A percentile compares a stretch with the other conserved stretches of the same genome.
phyloP scores from a whole-genome alignment of 148 eudicot species.

The Amaranthus cruentus region DNA sequence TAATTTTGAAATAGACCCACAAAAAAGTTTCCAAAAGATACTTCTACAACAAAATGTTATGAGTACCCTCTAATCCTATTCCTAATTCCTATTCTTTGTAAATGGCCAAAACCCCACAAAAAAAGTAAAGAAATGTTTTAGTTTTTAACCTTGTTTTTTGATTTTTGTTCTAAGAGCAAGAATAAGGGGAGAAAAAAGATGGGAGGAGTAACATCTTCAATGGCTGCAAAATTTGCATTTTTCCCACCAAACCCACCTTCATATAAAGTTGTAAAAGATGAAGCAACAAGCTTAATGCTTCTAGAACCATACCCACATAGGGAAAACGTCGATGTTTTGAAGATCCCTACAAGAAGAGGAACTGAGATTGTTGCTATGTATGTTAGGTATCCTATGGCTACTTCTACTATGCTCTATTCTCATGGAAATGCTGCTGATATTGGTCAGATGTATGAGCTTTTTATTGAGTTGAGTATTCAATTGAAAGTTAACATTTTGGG shows the following conservation, averaged over 20 bases:
- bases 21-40: neutral
- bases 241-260: conserved; percentile 93
- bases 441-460: conserved; percentile 98
- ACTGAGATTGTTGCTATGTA: conserved; percentile 74
- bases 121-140: conserved; percentile 25
- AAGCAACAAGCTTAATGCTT: conserved; percentile 50
- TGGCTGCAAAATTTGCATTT: conserved; percentile 94
- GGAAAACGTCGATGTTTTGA: conserved; percentile 85
- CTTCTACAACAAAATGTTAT: neutral
- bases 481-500: conserved; percentile 81
- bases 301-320: conserved; percentile 71
- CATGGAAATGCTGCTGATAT: conserved; percentile 98
- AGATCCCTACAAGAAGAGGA: conserved; percentile 62
- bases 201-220: conserved; percentile 98
- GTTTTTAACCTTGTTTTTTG: conserved; percentile 14
- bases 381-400: conserved; percentile 87
- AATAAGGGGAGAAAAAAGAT: conserved; percentile 21
- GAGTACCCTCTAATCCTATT: too few species aligned
- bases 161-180: neutral
- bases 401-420: conserved; percentile 74
- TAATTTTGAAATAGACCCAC: too few species aligned
- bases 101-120: neutral
- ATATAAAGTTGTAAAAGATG: conserved; percentile 55
- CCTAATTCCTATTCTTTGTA: neutral
- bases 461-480: conserved; percentile 78